Base-by-base conservation (phyloP, 2,329 filamentous ascomycete species). In the Ambrosiella cleistominuta region DNA sequence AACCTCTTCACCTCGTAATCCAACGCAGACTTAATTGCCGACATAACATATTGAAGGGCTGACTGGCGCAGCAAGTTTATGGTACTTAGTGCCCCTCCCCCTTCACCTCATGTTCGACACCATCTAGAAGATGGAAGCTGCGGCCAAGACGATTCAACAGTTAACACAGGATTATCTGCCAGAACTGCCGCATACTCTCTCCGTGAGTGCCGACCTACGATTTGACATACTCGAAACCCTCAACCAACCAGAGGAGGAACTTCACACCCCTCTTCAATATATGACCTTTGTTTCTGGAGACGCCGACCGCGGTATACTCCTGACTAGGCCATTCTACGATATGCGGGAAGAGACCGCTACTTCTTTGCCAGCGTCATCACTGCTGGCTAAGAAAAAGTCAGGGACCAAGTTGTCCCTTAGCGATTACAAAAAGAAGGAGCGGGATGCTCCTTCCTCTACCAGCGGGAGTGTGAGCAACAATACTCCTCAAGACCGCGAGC, bases 291-390 rank as follows among this genome's bases (percentile, higher is more conserved):
- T 80, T 54, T 78, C 75, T 44, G 54, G 58, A 61, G 76, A 79
- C 64, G 76, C 74, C 60, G 77, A 81, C 63, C 77, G 78, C 64
- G 78, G 78, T 61, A 69, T 79, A 49, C 72, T 81, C 62, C 66
- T 79, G 60, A 80, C 78, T 17, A 72, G 77, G 61, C 71, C 77
- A 51, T 76, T 77, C 64, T 80, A 77, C 68, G 75, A 79, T 59
- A 78, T 81, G 66, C 72, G 75, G 65, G 74, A 78, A 63, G 75
- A 78, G 61, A 70, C 72, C 19, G 69, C 70, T 9, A 71, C 70
- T 44, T 68, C 69, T n/a, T 39, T 56, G 59, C 63, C 67, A 49
- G 66, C 69, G 58, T 63, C 71, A 57, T 68, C 71, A 62, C 67
- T 67, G 55, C 70, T 67, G 62, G 67, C 67, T 61, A 72, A 75